Conservation (phyloP, 371 early-diverging fungal species). For the Coemansia sp. region DNA sequence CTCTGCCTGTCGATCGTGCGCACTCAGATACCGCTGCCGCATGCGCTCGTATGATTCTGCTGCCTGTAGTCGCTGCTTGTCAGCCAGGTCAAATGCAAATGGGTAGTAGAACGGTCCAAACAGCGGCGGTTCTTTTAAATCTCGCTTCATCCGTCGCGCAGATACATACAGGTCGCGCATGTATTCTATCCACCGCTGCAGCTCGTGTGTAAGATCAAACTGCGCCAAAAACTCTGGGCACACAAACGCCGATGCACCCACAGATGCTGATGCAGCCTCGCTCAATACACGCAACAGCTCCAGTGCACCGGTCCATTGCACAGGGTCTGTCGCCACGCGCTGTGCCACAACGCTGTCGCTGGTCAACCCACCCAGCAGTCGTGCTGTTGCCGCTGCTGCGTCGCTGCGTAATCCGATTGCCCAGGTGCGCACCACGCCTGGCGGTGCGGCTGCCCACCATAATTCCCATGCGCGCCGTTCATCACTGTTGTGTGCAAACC, state of each 20-base stretch:
- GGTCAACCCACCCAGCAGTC: slow-evolving; percentile 20
- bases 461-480: slow-evolving; percentile 27
- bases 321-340: slow-evolving; percentile 14
- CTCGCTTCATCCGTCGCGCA: neutral
- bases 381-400: slow-evolving; percentile 9
- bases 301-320: slow-evolving; percentile 34
- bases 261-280: slow-evolving; percentile 13
- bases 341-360: slow-evolving; percentile 15
- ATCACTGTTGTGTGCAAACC: slow-evolving; percentile 19
- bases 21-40: slow-evolving; percentile 23
- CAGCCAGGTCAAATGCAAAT: slow-evolving; percentile 18
- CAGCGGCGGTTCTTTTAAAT: neutral
- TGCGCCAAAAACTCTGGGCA: slow-evolving; percentile 3
- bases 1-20: slow-evolving; percentile 43
- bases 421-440: slow-evolving; percentile 22
- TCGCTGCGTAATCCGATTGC: slow-evolving; percentile 12
- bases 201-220: slow-evolving; percentile 21
- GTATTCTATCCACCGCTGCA: slow-evolving; percentile 21
- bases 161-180: slow-evolving; percentile 9
- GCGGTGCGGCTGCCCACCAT: slow-evolving; percentile 43
- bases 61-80: slow-evolving; percentile 15
- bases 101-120: slow-evolving; percentile 36
- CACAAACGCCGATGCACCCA: slow-evolving; percentile 5
- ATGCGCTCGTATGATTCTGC: slow-evolving; percentile 33
- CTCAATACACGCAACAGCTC: slow-evolving; percentile 35